Percentiles rank a stretch among this genome's conserved stretches.
phyloP scores from a whole-genome alignment of 805 yeast species.

The Saturnispora hagleri region DNA sequence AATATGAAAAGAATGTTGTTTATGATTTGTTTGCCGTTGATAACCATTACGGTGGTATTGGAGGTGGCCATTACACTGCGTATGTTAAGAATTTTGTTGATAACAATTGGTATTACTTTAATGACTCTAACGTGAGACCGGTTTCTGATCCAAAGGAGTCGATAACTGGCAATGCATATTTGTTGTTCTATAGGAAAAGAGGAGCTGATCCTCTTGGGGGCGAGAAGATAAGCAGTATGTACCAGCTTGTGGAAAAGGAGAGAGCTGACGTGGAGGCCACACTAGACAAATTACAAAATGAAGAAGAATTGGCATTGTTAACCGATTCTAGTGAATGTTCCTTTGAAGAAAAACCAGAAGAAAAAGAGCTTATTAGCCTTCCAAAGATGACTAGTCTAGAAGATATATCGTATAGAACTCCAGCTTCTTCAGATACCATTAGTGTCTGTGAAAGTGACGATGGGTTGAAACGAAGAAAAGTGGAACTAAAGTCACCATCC shows the following conservation, averaged over 20 bases:
- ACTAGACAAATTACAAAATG: slow-evolving; percentile 3
- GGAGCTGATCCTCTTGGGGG: slow-evolving; percentile 39
- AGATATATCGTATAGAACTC: neutral
- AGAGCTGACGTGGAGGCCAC: slow-evolving; percentile 9
- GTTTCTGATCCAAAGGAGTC: slow-evolving; percentile 48
- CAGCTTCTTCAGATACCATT: neutral
- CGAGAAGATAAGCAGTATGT: slow-evolving; percentile 31
- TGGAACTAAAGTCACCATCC: slow-evolving; percentile 3
- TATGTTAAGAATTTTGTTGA: slow-evolving; percentile 73
- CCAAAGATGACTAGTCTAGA: neutral
- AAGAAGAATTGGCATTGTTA: neutral
- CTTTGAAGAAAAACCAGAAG: neutral
- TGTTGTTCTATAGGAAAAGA: slow-evolving; percentile 70
- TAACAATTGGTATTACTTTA: slow-evolving; percentile 78
- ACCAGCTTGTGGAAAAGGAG: slow-evolving; percentile 30
- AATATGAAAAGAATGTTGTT: slow-evolving; percentile 30
- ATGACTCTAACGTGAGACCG: slow-evolving; percentile 68
- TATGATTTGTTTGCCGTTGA: slow-evolving; percentile 91
- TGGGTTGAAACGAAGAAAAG: slow-evolving; percentile 11
- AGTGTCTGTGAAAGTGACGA: slow-evolving; percentile 5
- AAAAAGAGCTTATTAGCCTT: neutral
- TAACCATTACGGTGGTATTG: slow-evolving; percentile 91
- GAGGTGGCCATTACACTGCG: slow-evolving; percentile 97
- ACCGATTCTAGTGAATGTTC: slow-evolving; percentile 4
- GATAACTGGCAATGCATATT: slow-evolving; percentile 73